phyloP scores from a whole-genome alignment of 1,284 basidiomycete species.

The Pseudozyma hubeiensis region DNA sequence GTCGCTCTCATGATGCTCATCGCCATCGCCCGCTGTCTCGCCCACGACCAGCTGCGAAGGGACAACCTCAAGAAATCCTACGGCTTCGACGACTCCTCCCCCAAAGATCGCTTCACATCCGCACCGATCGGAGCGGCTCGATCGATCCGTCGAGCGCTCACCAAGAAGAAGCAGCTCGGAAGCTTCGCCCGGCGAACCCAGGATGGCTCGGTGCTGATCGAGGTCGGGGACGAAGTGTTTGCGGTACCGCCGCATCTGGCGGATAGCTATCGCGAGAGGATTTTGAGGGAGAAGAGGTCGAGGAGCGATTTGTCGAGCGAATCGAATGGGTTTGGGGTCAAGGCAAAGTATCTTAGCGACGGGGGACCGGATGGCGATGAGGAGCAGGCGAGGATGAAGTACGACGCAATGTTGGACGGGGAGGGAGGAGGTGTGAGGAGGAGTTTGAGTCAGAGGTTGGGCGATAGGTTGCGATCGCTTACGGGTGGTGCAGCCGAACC shows the following conservation, averaged over 20 bases:
- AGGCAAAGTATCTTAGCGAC: conserved; percentile 27
- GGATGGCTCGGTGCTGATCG: conserved; percentile 51
- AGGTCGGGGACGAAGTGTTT: conserved; percentile 59
- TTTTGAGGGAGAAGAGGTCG: conserved; percentile 20
- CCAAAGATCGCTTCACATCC: conserved; percentile 21
- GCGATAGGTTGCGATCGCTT: conserved; percentile 23
- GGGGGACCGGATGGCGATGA: conserved; percentile 34
- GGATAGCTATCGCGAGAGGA: conserved; percentile 38
- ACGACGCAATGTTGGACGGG: conserved; percentile 20
- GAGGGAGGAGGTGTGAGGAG: conserved; percentile 10
- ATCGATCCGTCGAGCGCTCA: conserved; percentile 39
- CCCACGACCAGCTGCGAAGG: conserved; percentile 34
- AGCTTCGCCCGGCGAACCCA: conserved; percentile 40
- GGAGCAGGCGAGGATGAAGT: conserved; percentile 15
- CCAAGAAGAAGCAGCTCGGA: conserved; percentile 41
- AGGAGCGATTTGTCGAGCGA: conserved; percentile 6
- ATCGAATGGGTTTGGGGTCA: conserved; percentile 16
- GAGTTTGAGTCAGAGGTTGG: conserved; percentile 41
- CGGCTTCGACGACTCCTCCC: conserved; percentile 16
- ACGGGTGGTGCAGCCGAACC: neutral
- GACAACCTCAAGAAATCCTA: conserved; percentile 30
- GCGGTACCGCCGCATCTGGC: conserved; percentile 52
- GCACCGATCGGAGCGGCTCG: neutral
- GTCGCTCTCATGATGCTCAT: conserved; percentile 48
- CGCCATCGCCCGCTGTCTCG: conserved; percentile 33